Conservation (phyloP, 139 green algal species). For the Medakamo hakoo region DNA sequence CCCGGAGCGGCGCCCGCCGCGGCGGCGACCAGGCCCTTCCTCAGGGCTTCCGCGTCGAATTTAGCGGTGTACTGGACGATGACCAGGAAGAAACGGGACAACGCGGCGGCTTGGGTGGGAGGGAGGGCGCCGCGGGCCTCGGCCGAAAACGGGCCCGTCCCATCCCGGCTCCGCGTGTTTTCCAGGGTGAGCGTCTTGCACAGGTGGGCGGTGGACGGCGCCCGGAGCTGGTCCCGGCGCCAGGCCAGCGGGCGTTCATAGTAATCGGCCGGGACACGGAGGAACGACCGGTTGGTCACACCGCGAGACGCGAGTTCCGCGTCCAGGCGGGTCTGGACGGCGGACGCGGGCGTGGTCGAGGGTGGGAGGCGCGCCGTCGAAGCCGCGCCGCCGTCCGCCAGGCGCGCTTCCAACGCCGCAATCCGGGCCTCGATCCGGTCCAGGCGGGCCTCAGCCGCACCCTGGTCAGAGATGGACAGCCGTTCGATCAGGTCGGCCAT, state of each 20-base stretch:
- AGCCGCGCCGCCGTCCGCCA: not conserved
- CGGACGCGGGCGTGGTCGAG: not conserved
- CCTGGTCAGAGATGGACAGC: not conserved
- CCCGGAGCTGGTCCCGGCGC: constrained; percentile 23
- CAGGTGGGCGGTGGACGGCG: constrained; percentile 42
- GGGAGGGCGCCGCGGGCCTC: constrained; percentile 1
- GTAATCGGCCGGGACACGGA: constrained; percentile 58
- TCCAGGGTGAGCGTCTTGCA: constrained; percentile 74
- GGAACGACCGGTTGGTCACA: constrained; percentile 34
- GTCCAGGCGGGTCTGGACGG: constrained; percentile 12
- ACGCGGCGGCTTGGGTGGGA: constrained; percentile 24
- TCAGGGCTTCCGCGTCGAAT: not conserved
- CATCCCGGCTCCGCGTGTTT: constrained; percentile 45
- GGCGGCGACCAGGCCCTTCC: not conserved
- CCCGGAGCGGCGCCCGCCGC: not conserved
- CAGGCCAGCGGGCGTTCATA: constrained; percentile 62
- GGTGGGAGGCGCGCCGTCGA: not conserved
- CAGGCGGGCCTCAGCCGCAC: not conserved
- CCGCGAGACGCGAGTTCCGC: constrained; percentile 16
- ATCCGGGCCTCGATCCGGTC: not conserved
- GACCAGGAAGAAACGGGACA: constrained; percentile 64
- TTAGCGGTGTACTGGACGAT: constrained; percentile 43
- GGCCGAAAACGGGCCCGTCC: constrained; percentile 5
- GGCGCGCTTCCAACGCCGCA: not conserved
- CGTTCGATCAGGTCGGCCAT: constrained; percentile 1